These are phyloP conservation scores for Leishmania guyanensis DNA, from an alignment of 208 protist genomes.

Conservation along the genomic window DNA sequence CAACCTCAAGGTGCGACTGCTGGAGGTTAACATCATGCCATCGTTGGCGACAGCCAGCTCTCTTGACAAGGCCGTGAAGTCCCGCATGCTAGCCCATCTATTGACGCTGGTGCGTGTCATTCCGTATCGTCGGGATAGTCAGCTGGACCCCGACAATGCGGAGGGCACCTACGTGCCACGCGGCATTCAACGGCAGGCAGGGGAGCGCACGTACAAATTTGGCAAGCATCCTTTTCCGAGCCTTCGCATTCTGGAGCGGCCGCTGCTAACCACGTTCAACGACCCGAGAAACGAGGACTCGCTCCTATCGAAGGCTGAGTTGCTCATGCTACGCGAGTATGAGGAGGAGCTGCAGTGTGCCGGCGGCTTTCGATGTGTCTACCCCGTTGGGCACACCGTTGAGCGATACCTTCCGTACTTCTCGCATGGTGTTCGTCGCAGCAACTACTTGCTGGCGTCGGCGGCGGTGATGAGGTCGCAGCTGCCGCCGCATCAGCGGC, in stretches of 20 bases:
- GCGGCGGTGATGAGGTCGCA: slow-evolving; percentile 50
- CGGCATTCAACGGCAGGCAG: slow-evolving; percentile 30
- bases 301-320: slow-evolving; percentile 57
- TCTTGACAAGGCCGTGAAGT: slow-evolving; percentile 90
- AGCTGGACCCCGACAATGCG: slow-evolving; percentile 20
- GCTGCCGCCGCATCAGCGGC: slow-evolving; percentile 14
- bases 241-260: slow-evolving; percentile 39
- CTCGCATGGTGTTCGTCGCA: slow-evolving; percentile 76
- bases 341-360: slow-evolving; percentile 84
- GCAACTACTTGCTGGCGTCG: slow-evolving; percentile 83
- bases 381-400: slow-evolving; percentile 62
- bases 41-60: slow-evolving; percentile 82
- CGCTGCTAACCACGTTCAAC: slow-evolving; percentile 67
- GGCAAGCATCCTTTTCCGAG: slow-evolving; percentile 62
- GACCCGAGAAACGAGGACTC: slow-evolving; percentile 65
- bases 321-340: slow-evolving; percentile 73
- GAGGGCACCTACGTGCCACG: slow-evolving; percentile 29
- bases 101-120: slow-evolving; percentile 82
- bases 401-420: slow-evolving; percentile 78
- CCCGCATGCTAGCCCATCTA: slow-evolving; percentile 85
- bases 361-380: slow-evolving; percentile 82
- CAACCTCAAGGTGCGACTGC: slow-evolving; percentile 73
- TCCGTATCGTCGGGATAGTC: slow-evolving; percentile 68
- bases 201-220: slow-evolving; percentile 69
- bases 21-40: slow-evolving; percentile 94